These are phyloP conservation scores for Sporothrix brasiliensis DNA, from an alignment of 2,329 filamentous ascomycete species.

Conservation along the genomic window DNA sequence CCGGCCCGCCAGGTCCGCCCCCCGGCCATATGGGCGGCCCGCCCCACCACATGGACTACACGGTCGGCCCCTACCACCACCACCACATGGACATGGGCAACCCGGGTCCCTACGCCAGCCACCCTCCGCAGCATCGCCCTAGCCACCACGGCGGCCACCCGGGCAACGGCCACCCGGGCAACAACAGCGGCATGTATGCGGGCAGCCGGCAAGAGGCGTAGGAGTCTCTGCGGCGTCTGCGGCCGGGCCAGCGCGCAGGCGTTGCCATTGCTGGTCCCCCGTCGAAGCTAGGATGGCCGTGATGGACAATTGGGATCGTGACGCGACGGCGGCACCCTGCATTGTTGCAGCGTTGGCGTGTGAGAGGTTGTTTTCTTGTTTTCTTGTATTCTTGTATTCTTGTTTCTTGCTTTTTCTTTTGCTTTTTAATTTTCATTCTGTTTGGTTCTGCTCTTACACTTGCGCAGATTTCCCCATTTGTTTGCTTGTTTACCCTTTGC, in stretches of 20 bases:
- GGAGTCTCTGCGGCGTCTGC: conserved; percentile 18
- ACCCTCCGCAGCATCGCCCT: background rate
- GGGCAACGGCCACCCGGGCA: background rate
- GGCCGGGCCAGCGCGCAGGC: conserved; percentile 5
- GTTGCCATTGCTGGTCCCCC: background rate
- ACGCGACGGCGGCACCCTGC: too few relatives aligned
- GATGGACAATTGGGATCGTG: too few relatives aligned
- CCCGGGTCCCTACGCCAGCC: background rate
- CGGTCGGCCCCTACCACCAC: conserved; percentile 8
- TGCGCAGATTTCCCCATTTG: background rate
- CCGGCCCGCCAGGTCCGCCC: background rate
- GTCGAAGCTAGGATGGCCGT: background rate
- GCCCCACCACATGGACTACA: conserved; percentile 10
- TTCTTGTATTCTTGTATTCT: background rate
- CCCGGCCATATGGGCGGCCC: background rate
- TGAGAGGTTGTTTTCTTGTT: background rate
- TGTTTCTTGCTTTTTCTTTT: background rate
- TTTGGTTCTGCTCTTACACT: background rate
- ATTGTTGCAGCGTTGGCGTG: too few relatives aligned
- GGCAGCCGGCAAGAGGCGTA: conserved; percentile 21
- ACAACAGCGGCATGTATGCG: background rate
- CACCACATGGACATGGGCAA: conserved; percentile 8
- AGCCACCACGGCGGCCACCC: too few relatives aligned
- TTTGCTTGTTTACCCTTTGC: conserved; percentile 1
- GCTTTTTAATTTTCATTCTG: background rate